Base-by-base conservation (phyloP, 208 protist species). In the Borovskyia barvae region DNA sequence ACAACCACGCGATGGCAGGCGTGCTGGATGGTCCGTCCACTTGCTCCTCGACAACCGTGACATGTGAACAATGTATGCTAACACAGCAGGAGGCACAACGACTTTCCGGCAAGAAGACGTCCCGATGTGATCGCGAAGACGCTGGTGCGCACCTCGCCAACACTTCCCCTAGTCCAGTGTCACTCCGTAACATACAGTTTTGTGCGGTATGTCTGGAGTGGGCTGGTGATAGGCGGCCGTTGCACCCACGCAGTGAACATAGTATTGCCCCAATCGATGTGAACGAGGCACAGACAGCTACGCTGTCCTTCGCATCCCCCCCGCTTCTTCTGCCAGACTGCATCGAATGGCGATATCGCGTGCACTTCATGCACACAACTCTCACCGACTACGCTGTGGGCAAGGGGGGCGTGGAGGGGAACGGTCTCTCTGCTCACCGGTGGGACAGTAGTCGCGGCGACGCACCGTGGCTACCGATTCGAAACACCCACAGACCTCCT, bases 141-240 rank as follows among this genome's bases (percentile, higher is more conserved):
- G 48, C 12, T 22, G 19, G 28, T 33, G 7, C 30, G n/a, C 30
- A 40, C 53, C 42, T 19, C 14, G 52, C 17, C 12, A 17, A 26
- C 22, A 6, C 26, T 36, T 22, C 29, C 29, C n/a, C 39, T 55
- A 17, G n/a, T n/a, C 35, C 64, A 4, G 48, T 70, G 2, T 62
- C 64, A 35, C 48, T 62, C 4, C 54, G 57, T 35, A 43, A 70
- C 20, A 20, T 70, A 4, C 64, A 70, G 9, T n/a, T 70, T n/a
- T 57, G 37, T 36, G 36, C 63, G 15, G 39, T 45, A 0, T 62
- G 56, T 20, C 24, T 63, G 0, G 64, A 70, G 48, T 45, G 42
- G 5, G 64, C 40, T 15, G 20, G 36, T 0, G 37, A 42, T 15
- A 26, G 25, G 52, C 37, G 1, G 17, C 36, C 37, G 25, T 28